Evolutionary conservation across 768 basidiomycete species (phyloP).

Genomic region (Kwoniella heveanensis): DNA sequence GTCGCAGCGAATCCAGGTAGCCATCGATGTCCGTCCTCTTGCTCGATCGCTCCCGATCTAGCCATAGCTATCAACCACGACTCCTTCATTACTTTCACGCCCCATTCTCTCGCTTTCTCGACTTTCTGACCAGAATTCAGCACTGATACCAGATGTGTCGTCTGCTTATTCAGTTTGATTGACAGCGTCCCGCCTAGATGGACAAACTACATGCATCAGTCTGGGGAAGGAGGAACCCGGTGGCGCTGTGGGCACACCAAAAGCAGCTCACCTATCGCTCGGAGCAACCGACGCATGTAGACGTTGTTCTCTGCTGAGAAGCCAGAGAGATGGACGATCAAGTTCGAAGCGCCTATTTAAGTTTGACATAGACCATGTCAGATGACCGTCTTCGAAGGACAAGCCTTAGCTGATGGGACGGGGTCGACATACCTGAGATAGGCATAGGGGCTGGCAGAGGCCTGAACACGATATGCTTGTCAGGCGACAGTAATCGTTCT

Average conservation of each 20-base stretch:
- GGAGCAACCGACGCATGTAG: slow-evolving; percentile 68
- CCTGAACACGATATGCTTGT: slow-evolving; percentile 70
- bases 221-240: background rate
- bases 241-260: background rate
- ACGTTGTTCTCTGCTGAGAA: slow-evolving; percentile 68
- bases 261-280: slow-evolving; percentile 64
- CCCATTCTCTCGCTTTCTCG: slow-evolving; percentile 77
- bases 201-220: slow-evolving; percentile 37
- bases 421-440: slow-evolving; percentile 60
- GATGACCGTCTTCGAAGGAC: no score
- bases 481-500: slow-evolving; percentile 68
- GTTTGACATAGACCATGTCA: no score
- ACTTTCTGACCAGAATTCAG: slow-evolving; percentile 71
- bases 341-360: slow-evolving; percentile 65
- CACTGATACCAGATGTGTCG: slow-evolving; percentile 81
- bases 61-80: slow-evolving; percentile 71
- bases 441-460: slow-evolving; percentile 68
- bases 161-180: slow-evolving; percentile 62
- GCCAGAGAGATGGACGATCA: slow-evolving; percentile 73
- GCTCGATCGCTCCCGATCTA: slow-evolving; percentile 58
- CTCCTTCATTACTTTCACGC: slow-evolving; percentile 69
- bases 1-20: background rate
- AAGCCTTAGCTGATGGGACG: background rate
- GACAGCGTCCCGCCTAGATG: slow-evolving; percentile 52
- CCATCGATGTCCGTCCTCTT: slow-evolving; percentile 27